Conservation (phyloP, 1,284 basidiomycete species). For the Malassezia yamatoensis region DNA sequence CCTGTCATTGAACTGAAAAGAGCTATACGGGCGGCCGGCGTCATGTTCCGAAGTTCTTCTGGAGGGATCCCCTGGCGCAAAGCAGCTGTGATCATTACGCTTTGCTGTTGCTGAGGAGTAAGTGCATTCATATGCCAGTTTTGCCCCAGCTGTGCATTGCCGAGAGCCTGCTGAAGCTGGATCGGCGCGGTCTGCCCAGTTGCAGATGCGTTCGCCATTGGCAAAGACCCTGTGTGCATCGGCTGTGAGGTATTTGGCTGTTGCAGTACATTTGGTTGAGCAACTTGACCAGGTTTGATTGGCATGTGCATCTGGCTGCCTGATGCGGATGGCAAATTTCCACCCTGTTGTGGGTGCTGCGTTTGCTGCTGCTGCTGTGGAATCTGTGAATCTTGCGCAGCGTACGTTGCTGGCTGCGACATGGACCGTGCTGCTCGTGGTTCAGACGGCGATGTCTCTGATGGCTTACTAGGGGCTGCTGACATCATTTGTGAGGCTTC, state of each 20-base stretch:
- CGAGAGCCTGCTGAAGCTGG: slow-evolving; percentile 18
- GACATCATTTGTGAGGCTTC: not conserved
- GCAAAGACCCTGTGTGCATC: slow-evolving; percentile 5
- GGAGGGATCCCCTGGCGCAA: slow-evolving; percentile 34
- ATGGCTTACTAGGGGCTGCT: not conserved
- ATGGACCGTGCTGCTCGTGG: not conserved
- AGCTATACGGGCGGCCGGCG: slow-evolving; percentile 29
- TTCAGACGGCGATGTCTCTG: not conserved
- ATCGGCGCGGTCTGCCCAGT: slow-evolving; percentile 11
- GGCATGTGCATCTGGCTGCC: not conserved
- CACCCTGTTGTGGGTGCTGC: not conserved
- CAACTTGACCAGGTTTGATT: not conserved
- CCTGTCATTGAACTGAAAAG: slow-evolving; percentile 34
- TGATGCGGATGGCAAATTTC: not conserved
- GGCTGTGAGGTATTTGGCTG: not conserved
- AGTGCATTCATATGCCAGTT: slow-evolving; percentile 27
- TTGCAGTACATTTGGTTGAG: slow-evolving; percentile 1
- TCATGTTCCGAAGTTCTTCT: slow-evolving; percentile 42
- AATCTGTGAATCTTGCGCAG: not conserved
- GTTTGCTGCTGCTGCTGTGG: not conserved
- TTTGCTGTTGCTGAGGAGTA: slow-evolving; percentile 36
- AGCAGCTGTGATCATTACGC: slow-evolving; percentile 36
- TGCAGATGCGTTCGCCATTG: not conserved
- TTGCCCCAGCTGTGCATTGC: slow-evolving; percentile 3
- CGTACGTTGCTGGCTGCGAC: not conserved